These are phyloP conservation scores for Geum urbanum DNA, from an alignment of 306 rosid genomes.

Conservation along the genomic window DNA sequence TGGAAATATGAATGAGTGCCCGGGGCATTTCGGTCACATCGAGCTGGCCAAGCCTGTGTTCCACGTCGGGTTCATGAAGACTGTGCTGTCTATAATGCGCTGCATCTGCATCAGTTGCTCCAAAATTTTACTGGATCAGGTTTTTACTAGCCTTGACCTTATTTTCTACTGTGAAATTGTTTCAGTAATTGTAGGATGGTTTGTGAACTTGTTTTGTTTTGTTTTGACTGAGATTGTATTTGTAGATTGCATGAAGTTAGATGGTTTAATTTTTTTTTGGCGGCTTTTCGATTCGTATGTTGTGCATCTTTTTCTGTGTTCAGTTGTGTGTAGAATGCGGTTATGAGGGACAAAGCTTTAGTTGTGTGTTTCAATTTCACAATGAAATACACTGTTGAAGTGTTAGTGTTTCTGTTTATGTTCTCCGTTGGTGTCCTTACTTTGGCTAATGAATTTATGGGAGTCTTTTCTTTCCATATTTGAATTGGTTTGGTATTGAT, in stretches of 20 bases:
- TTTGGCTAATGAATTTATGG: constrained; percentile 3
- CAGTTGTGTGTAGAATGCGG: neutral
- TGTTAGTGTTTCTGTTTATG: neutral
- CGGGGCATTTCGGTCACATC: constrained; percentile 91
- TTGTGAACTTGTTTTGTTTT: too few species aligned
- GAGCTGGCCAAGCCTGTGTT: constrained; percentile 99
- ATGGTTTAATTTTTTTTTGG: neutral
- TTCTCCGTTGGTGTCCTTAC: neutral
- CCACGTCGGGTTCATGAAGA: constrained; percentile 85
- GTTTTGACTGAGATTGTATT: neutral
- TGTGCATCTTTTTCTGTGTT: constrained; percentile 1
- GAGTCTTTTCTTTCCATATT: neutral
- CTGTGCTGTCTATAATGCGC: constrained; percentile 73
- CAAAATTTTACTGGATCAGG: constrained; percentile 81
- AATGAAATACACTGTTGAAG: neutral
- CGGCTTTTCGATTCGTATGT: neutral
- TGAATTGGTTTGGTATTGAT: neutral
- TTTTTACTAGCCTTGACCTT: constrained; percentile 15
- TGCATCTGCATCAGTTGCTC: constrained; percentile 93
- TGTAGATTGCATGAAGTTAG: neutral
- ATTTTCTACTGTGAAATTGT: neutral
- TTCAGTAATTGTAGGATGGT: neutral
- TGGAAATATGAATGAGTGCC: constrained; percentile 89
- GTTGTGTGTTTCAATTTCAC: neutral
- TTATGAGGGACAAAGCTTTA: neutral